Percentiles rank a stretch among this genome's conserved stretches.
Conservation (phyloP, 2,329 filamentous ascomycete genomes). For the Chalara sp. region DNA sequence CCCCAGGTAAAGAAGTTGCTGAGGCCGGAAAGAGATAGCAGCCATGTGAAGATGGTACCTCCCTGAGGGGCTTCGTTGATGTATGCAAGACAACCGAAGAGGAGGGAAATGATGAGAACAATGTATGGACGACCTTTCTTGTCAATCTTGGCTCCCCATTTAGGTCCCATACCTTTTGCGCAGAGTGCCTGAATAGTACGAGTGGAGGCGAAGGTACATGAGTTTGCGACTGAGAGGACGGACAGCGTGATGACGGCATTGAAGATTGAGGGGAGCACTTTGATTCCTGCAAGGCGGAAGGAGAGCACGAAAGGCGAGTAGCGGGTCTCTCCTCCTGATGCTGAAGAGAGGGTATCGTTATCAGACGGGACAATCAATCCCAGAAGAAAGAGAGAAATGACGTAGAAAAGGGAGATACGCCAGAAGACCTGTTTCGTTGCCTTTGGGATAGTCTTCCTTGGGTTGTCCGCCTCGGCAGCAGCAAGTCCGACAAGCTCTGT, state of each 20-base stretch:
- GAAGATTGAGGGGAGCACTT: constrained; percentile 78
- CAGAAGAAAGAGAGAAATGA: constrained; percentile 74
- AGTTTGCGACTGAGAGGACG: constrained; percentile 87
- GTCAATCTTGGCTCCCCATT: constrained; percentile 73
- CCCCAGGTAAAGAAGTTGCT: constrained; percentile 72
- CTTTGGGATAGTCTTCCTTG: constrained; percentile 72
- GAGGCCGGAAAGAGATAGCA: constrained; percentile 65
- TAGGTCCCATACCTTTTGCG: constrained; percentile 77
- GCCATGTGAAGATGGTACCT: constrained; percentile 52
- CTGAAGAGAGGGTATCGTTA: constrained; percentile 51
- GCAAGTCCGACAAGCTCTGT: constrained; percentile 72
- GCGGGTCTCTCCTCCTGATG: constrained; percentile 50
- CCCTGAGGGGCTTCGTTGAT: constrained; percentile 39
- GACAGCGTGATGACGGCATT: constrained; percentile 88
- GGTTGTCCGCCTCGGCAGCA: constrained; percentile 70
- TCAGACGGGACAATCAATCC: constrained; percentile 76
- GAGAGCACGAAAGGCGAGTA: constrained; percentile 92
- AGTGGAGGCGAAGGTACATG: constrained; percentile 84
- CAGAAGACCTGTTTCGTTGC: constrained; percentile 94
- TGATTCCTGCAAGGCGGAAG: constrained; percentile 76
- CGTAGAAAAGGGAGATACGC: constrained; percentile 81
- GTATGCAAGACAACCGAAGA: constrained; percentile 53
- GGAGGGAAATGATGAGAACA: constrained; percentile 44
- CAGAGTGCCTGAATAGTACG: constrained; percentile 85
- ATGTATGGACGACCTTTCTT: constrained; percentile 67